Conservation (phyloP, 208 protist genomes). For the Leptomonas seymouri region DNA sequence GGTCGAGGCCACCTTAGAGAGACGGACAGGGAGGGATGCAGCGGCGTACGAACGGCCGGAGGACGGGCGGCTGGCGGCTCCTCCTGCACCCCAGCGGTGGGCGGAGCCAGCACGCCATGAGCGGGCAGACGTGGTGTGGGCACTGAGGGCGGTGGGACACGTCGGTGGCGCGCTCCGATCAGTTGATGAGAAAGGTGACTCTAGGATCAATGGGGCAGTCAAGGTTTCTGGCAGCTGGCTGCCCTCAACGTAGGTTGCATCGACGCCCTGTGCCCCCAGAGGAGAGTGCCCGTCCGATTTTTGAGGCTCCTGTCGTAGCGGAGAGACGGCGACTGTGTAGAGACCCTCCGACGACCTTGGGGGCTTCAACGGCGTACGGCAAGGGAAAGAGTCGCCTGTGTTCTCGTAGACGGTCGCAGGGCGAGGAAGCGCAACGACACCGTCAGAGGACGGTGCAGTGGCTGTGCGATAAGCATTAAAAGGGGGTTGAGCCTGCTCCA, state of each 20-base stretch:
- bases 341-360: background rate
- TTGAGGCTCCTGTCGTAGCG: background rate
- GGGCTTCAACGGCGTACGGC: background rate
- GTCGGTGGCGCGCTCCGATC: background rate
- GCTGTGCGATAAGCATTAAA: too few species aligned
- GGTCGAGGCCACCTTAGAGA: slow-evolving; percentile 6
- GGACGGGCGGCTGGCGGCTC: background rate
- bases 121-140: background rate
- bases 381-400: background rate
- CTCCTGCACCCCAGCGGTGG: background rate
- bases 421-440: too few species aligned
- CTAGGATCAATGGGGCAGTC: background rate
- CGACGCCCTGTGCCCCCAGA: too few species aligned
- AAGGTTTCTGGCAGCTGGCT: background rate
- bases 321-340: background rate
- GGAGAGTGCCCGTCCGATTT: too few species aligned
- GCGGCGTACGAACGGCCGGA: background rate
- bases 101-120: background rate
- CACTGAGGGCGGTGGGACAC: background rate
- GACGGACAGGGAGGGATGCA: background rate
- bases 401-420: too few species aligned
- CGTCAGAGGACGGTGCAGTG: too few species aligned
- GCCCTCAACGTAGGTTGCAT: background rate
- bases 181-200: background rate
- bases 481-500: too few species aligned